phyloP scores from a whole-genome alignment of 202 grass and related monocot genomes.

The Setaria italica region DNA sequence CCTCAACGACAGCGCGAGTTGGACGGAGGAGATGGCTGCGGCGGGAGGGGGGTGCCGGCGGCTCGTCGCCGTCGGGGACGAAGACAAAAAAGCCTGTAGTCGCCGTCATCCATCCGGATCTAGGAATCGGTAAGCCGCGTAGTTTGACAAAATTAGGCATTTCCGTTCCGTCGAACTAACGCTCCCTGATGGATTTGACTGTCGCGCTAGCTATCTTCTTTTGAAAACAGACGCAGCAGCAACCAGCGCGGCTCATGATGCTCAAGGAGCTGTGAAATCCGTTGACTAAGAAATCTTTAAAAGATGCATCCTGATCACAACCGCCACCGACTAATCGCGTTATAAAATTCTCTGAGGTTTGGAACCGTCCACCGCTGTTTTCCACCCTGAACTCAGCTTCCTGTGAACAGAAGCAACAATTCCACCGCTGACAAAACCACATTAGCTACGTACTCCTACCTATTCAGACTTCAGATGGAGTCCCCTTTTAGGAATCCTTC shows the following conservation, averaged over 20 bases:
- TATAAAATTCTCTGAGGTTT: constrained; percentile 32
- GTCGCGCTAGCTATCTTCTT: constrained; percentile 15
- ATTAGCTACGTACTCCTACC: constrained; percentile 10
- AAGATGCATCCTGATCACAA: constrained; percentile 17
- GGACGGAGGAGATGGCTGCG: constrained; percentile 37
- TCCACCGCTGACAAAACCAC: constrained; percentile 19
- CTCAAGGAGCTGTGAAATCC: constrained; percentile 13
- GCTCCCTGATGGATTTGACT: constrained; percentile 41
- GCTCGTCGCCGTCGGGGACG: constrained; percentile 45
- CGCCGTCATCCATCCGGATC: constrained; percentile 86
- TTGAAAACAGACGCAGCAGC: constrained; percentile 18
- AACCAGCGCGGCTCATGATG: constrained; percentile 34
- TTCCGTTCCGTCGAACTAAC: constrained; percentile 30
- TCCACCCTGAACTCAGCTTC: not conserved
- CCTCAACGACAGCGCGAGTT: not conserved
- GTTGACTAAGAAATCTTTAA: constrained; percentile 44
- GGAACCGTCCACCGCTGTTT: constrained; percentile 24
- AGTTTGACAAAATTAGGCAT: constrained; percentile 44
- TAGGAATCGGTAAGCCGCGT: constrained; percentile 69
- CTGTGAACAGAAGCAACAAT: constrained; percentile 45
- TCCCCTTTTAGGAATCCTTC: constrained; percentile 16
- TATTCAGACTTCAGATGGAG: not conserved
- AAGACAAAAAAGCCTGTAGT: constrained; percentile 60
- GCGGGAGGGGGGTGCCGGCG: constrained; percentile 23
- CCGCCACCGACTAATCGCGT: constrained; percentile 22